Base-by-base conservation (phyloP, 2,329 filamentous ascomycete genomes). In the Aspergillus felis region DNA sequence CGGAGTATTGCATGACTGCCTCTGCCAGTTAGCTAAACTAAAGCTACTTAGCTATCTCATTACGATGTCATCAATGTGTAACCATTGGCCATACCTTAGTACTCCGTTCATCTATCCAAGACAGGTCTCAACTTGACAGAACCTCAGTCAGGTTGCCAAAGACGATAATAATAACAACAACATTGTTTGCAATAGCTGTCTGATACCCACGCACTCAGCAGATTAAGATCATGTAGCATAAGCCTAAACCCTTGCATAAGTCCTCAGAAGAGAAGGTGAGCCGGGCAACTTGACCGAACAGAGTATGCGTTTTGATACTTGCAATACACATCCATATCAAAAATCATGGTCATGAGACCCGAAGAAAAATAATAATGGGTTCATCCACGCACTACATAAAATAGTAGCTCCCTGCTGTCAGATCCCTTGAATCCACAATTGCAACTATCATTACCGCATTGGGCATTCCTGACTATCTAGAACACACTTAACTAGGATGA, bases 331-430 rank as follows among this genome's bases (percentile, higher is more conserved):
- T 22, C 22, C 22, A 35, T 35, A 35, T 7, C 14, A 38, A 38
- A 17, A 44, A 46, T 50, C 58, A 52, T 35, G 62, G 66, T 68
- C 66, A 68, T 68, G 66, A 53, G 66, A 67, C 66, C 62, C 51
- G 44, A 44, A 61, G 61, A 62, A 65, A 66, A 65, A 64, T 38
- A 63, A 65, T 64, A 65, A 64, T 38, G 14, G 32, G 5, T 17
- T n/a, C 32, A 38, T 38, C 32, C 7, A 3, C 5, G 14, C 6
- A 35, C 12, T 17, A 38, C 14, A 29, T 29, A 56, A 41, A 35
- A 28, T 47, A 54, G 49, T 28, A 52, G 48, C 41, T 53, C 61
- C 57, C 62, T 55, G 58, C 62, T 68, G 66, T 68, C 66, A 68
- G 66, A 65, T 67, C 55, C 51, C 27, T 42, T 29, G 51, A 57